Conservation (phyloP, 2,329 filamentous ascomycete species). For the Nemania serpens region DNA sequence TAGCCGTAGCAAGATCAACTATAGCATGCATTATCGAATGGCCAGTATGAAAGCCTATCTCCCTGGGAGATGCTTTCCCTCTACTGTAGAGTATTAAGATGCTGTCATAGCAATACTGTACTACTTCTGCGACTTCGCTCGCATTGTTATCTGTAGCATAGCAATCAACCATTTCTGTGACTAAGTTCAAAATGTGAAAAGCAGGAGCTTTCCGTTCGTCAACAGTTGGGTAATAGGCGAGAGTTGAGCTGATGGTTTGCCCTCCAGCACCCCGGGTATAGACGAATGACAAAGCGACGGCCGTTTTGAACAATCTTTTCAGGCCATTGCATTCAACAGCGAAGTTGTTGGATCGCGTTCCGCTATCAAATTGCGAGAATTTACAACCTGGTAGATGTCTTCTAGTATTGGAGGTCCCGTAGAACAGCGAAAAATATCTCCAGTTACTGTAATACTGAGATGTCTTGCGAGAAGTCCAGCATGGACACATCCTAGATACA, state of each 20-base stretch:
- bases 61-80: constrained; percentile 4
- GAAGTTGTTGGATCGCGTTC: not conserved
- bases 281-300: constrained; percentile 13
- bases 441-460: not conserved
- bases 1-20: rapidly evolving
- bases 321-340: constrained; percentile 2
- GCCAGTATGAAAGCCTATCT: not conserved
- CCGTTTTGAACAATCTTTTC: not conserved
- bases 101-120: not conserved
- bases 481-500: not conserved
- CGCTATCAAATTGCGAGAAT: not conserved
- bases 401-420: not conserved
- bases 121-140: not conserved
- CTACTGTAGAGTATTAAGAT: constrained; percentile 3
- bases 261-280: constrained; percentile 15
- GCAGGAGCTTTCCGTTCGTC: constrained; percentile 1
- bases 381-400: constrained; percentile 12
- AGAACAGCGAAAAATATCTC: not conserved
- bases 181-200: constrained; percentile 3
- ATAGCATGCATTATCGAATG: not conserved
- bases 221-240: constrained; percentile 23
- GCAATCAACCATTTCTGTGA: too few relatives aligned
- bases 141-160: too few relatives aligned
- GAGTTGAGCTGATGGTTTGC: constrained; percentile 13
- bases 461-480: not conserved